Conservation (phyloP, 371 early-diverging fungal species). For the Actinomortierella wolfii region DNA sequence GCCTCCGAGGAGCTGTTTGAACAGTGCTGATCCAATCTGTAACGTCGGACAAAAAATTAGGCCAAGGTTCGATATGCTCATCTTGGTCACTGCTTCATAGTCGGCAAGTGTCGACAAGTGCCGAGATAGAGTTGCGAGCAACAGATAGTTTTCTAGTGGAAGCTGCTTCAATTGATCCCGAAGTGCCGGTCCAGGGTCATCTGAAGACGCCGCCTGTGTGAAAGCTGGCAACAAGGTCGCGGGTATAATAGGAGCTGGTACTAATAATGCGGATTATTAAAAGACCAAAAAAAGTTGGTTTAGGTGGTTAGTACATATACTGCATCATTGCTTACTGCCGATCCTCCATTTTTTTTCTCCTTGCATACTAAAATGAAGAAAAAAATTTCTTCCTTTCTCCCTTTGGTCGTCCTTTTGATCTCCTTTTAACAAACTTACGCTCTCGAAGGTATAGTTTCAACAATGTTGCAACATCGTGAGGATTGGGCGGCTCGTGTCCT, state of each 20-base stretch:
- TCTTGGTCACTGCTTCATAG: conserved; percentile 65
- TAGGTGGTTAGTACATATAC: too few relatives aligned
- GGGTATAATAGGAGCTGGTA: conserved; percentile 31
- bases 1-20: conserved; percentile 47
- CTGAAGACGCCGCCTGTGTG: conserved; percentile 3
- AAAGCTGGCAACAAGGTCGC: conserved; percentile 10
- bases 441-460: conserved; percentile 85
- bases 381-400: too few relatives aligned
- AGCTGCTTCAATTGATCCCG: conserved; percentile 13
- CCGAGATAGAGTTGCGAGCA: conserved; percentile 52
- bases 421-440: conserved; percentile 48
- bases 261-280: conserved; percentile 1
- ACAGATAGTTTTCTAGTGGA: conserved; percentile 28
- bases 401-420: not conserved
- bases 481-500: conserved; percentile 59
- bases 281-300: not conserved
- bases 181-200: conserved; percentile 2
- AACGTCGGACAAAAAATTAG: conserved; percentile 83
- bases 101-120: conserved; percentile 75
- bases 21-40: conserved; percentile 72
- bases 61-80: conserved; percentile 81
- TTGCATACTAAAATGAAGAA: too few relatives aligned
- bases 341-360: too few relatives aligned
- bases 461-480: conserved; percentile 81
- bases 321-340: too few relatives aligned